Evolutionary conservation across 2,329 filamentous ascomycete genomes (phyloP).

Genomic region (Pyricularia grisea): DNA sequence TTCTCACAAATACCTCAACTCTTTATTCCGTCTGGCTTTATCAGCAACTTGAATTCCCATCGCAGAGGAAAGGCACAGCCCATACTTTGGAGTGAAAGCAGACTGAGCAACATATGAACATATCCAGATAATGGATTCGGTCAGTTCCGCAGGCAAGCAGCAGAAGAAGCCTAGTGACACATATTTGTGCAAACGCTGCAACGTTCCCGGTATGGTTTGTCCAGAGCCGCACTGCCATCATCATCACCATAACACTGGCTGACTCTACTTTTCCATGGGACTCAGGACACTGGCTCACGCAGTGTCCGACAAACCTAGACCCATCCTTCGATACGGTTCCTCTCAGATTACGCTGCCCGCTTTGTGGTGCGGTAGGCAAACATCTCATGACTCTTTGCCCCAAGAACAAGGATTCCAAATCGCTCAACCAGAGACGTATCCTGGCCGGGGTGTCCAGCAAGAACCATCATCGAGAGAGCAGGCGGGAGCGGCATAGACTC

Average conservation of each 20-base stretch:
- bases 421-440: conserved; percentile 23
- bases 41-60: too few relatives aligned
- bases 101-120: not conserved
- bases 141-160: not conserved
- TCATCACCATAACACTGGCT: not conserved
- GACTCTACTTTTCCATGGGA: not conserved
- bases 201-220: conserved; percentile 16
- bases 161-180: not conserved
- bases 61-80: too few relatives aligned
- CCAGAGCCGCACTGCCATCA: not conserved
- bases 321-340: conserved; percentile 24
- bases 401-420: conserved; percentile 19
- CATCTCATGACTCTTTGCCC: conserved; percentile 28
- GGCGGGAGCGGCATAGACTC: not conserved
- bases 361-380: conserved; percentile 21
- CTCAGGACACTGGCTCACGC: conserved; percentile 27
- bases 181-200: conserved; percentile 24
- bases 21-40: not conserved
- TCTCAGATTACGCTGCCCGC: conserved; percentile 20
- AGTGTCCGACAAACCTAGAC: conserved; percentile 33
- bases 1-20: too few relatives aligned
- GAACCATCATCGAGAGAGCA: not conserved
- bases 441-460: not conserved
- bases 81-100: not conserved
- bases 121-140: not conserved